Base-by-base conservation (phyloP, 2,329 filamentous ascomycete genomes). In the Monilinia aucupariae region DNA sequence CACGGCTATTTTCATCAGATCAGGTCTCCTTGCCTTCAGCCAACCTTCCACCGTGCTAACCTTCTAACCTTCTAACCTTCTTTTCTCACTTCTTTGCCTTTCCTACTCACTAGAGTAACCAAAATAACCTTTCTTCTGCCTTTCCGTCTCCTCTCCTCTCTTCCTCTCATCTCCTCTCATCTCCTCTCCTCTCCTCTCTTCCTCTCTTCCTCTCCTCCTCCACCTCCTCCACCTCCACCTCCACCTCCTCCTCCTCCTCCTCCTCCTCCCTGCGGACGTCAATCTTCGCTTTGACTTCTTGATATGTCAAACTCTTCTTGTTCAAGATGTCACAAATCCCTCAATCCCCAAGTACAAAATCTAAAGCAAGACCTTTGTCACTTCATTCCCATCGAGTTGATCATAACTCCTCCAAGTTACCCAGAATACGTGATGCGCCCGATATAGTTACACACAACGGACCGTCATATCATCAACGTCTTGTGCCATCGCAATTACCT, bases 401-500 rank as follows among this genome's bases (percentile, higher is more conserved):
- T 47, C 61, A 65, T 50, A 64, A 64, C 41, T 47, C 58, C 15
- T 64, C 61, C 1, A 67, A 65, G 30, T 53, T 67, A 17, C 65
- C 65, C 20, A 59, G 64, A 48, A 62, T 64, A 37, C 63, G 64
- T 50, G 49, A 60, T 49, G 52, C 63, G 37, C 60, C 62, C 47
- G 56, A 62, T 15, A 49, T 62, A 62, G 13, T 39, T 56, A 49
- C 60, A 49, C 60, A 62, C 41, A 39, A 15, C 59, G 30, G 30
- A 4, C 20, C 12, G 25, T 27, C 41, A 47, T 25, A 56, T 47
- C 54, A 56, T 34, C 27, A 45, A 34, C 43, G 20, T n/a, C 41
- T 3, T 45, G 6, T 30, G 27, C 27, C 27, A 56, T 34, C 54
- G n/a, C n/a, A n/a, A 56, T 34, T 41, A 50, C 50, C 43, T 50